Evolutionary conservation across 2,329 filamentous ascomycete genomes (phyloP).

Genomic region (Nigrograna mackinnonii): DNA sequence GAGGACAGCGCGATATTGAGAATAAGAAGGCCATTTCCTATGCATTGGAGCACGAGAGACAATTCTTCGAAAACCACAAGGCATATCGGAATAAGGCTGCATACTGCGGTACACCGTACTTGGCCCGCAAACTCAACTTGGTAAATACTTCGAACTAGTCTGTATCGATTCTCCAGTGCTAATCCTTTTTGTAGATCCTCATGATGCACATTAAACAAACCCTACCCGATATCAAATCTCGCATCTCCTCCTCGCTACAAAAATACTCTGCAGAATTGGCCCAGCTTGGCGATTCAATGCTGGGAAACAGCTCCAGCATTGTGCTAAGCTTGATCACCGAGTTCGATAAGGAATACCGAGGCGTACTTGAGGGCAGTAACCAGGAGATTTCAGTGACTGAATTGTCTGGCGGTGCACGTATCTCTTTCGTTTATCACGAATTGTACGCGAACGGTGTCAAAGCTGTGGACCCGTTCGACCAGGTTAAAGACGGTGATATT

Average conservation of each 20-base stretch:
- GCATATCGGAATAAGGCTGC: conserved; percentile 98
- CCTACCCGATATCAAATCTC: conserved; percentile 95
- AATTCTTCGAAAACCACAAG: conserved; percentile 98
- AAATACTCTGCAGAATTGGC: conserved; percentile 86
- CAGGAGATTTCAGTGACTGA: conserved; percentile 93
- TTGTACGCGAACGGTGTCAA: conserved; percentile 97
- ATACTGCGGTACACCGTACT: conserved; percentile 96
- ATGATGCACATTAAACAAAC: conserved; percentile 99
- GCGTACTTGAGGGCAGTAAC: conserved; percentile 94
- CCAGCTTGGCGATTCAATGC: conserved; percentile 86
- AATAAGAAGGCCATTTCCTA: conserved; percentile 94
- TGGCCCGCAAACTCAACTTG: conserved; percentile 94
- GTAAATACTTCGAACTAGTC: conserved; percentile 38
- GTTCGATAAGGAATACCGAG: conserved; percentile 97
- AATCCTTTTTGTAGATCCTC: conserved; percentile 68
- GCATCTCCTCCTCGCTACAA: conserved; percentile 89
- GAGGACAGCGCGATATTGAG: conserved; percentile 97
- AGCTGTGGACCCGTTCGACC: conserved; percentile 95
- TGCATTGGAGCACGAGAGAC: conserved; percentile 90
- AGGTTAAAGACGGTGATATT: conserved; percentile 97
- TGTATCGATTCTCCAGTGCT: conserved; percentile 15
- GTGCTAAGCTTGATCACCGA: conserved; percentile 98
- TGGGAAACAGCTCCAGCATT: conserved; percentile 95
- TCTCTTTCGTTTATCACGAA: conserved; percentile 99
- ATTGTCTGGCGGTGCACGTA: conserved; percentile 93